A percentile compares a stretch with the other conserved stretches of the same genome.
phyloP scores from a whole-genome alignment of 345 rosid genomes.

The Citrus trifoliata region DNA sequence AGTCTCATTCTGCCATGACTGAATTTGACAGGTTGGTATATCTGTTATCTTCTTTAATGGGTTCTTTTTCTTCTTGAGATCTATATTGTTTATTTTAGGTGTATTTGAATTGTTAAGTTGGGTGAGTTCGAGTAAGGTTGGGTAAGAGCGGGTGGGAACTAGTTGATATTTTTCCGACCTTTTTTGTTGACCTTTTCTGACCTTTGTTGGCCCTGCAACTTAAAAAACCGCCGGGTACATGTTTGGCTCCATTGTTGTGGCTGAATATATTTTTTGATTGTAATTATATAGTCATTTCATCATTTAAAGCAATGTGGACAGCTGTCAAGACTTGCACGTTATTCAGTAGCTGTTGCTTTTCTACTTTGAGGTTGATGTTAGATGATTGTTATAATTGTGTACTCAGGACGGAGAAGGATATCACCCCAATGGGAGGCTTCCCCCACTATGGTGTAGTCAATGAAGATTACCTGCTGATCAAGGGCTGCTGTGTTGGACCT shows the following conservation, averaged over 20 bases:
- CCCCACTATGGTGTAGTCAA: slow-evolving; percentile 87
- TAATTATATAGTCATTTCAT: too few species aligned
- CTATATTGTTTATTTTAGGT: neutral
- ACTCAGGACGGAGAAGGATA: slow-evolving; percentile 69
- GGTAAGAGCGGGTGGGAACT: too few species aligned
- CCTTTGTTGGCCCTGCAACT: neutral
- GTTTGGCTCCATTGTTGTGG: neutral
- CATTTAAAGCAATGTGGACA: too few species aligned
- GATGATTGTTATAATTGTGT: neutral
- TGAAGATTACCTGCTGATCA: slow-evolving; percentile 77
- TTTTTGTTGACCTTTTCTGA: too few species aligned
- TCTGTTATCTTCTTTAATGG: neutral
- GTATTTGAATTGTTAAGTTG: too few species aligned
- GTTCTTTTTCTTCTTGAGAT: neutral
- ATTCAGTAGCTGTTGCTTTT: neutral
- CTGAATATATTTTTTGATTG: too few species aligned
- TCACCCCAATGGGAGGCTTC: slow-evolving; percentile 94
- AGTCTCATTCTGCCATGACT: slow-evolving; percentile 68
- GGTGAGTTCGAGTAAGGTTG: too few species aligned
- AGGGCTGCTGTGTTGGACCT: slow-evolving; percentile 85
- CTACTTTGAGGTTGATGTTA: neutral
- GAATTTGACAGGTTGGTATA: slow-evolving; percentile 68
- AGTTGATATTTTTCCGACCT: too few species aligned
- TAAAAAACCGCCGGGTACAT: neutral
- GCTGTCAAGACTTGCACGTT: too few species aligned